These are phyloP conservation scores for Lactarius akahatsu DNA, from an alignment of 768 basidiomycete species.

Conservation along the genomic window DNA sequence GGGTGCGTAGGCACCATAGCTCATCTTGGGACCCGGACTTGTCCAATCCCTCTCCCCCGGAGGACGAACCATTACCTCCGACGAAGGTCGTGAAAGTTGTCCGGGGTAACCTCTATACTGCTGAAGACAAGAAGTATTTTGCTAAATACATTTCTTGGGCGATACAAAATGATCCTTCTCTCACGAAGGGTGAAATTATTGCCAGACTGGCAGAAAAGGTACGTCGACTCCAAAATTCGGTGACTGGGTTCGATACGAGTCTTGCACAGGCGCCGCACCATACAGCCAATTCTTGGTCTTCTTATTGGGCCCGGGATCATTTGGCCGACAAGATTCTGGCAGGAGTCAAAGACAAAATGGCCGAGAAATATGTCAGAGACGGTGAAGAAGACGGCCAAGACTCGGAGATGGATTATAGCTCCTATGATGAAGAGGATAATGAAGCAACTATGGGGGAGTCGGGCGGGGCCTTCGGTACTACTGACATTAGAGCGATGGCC, in stretches of 20 bases:
- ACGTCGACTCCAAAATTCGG: constrained; percentile 18
- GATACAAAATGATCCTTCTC: constrained; percentile 50
- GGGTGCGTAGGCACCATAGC: background rate
- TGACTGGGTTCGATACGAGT: background rate
- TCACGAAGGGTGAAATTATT: constrained; percentile 56
- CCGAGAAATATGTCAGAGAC: constrained; percentile 2
- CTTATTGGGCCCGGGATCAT: constrained; percentile 21
- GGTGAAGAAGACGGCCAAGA: constrained; percentile 37
- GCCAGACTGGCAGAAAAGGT: constrained; percentile 59
- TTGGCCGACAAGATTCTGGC: constrained; percentile 20
- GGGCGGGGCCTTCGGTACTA: constrained; percentile 52
- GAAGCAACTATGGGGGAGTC: constrained; percentile 51
- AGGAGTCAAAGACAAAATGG: constrained; percentile 5
- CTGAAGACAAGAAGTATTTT: constrained; percentile 65
- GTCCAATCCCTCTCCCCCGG: constrained; percentile 60
- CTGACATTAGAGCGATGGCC: constrained; percentile 61
- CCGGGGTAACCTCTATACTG: constrained; percentile 62
- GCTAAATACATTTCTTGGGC: constrained; percentile 65
- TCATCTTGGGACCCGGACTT: constrained; percentile 38
- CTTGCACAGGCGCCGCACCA: constrained; percentile 28
- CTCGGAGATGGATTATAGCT: constrained; percentile 29
- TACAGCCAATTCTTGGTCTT: constrained; percentile 17
- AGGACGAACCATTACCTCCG: constrained; percentile 70
- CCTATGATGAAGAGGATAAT: constrained; percentile 34
- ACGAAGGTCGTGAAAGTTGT: constrained; percentile 43